A percentile compares a stretch with the other conserved stretches of the same genome.
Evolutionary conservation across 2,329 filamentous ascomycete species (phyloP).

Genomic region (Phialophora chinensis): DNA sequence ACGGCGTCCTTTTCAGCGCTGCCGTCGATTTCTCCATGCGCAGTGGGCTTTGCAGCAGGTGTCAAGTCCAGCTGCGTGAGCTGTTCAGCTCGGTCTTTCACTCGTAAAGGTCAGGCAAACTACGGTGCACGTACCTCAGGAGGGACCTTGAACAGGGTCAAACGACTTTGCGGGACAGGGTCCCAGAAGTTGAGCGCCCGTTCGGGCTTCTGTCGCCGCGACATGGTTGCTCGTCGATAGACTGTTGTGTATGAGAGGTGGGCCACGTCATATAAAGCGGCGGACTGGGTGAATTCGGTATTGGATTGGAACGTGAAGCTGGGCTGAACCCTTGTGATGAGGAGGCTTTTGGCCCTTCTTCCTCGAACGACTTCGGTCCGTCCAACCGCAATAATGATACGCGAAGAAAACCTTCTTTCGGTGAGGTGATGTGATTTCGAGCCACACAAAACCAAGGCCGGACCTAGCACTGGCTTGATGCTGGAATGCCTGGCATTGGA

Average conservation of each 20-base stretch:
- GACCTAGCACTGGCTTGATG: conserved; percentile 7
- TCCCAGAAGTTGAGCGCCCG: not conserved
- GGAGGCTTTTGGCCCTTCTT: not conserved
- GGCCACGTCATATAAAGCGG: not conserved
- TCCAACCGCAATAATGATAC: not conserved
- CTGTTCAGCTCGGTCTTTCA: not conserved
- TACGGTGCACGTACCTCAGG: conserved; percentile 20
- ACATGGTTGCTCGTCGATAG: conserved; percentile 1
- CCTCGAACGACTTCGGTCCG: not conserved
- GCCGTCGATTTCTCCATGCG: conserved; percentile 1
- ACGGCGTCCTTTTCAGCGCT: not conserved
- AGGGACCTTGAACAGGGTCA: conserved; percentile 25
- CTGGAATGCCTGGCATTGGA: conserved; percentile 21
- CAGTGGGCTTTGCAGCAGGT: not conserved
- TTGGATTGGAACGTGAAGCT: not conserved
- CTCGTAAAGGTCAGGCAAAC: not conserved
- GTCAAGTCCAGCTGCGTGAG: conserved; percentile 14
- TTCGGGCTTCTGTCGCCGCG: conserved; percentile 20
- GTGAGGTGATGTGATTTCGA: conserved; percentile 5
- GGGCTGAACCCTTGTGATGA: not conserved
- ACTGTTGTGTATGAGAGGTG: not conserved
- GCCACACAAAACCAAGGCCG: conserved; percentile 3
- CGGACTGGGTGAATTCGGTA: not conserved
- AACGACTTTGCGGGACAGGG: not conserved
- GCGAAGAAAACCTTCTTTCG: not conserved